Percentiles rank a stretch among this genome's conserved stretches.
These are phyloP conservation scores for Pythium periplocum DNA, from an alignment of 352 stramenopile species.

Conservation along the genomic window DNA sequence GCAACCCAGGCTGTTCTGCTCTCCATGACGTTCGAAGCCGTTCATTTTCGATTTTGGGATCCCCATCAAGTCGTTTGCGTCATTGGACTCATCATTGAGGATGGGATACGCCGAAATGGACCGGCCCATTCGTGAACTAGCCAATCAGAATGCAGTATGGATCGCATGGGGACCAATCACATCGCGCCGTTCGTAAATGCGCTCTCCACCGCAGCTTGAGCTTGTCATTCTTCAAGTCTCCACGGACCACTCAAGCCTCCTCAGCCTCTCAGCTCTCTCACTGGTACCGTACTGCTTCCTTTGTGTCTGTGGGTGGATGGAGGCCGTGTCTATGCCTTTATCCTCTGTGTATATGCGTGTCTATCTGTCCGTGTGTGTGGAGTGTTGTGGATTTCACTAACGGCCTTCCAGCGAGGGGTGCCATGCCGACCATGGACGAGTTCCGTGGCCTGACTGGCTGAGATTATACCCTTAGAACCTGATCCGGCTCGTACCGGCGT, in stretches of 20 bases:
- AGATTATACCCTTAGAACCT: conserved; percentile 69
- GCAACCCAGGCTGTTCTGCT: too few relatives aligned
- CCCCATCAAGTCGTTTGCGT: too few relatives aligned
- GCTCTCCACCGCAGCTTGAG: too few relatives aligned
- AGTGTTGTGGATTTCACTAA: conserved; percentile 26
- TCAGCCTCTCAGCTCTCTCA: neutral
- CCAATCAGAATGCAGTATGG: too few relatives aligned
- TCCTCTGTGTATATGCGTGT: conserved; percentile 3
- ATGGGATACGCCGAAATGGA: too few relatives aligned
- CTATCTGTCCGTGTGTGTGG: neutral
- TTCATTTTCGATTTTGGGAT: too few relatives aligned
- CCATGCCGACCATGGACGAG: conserved; percentile 39
- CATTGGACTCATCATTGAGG: too few relatives aligned
- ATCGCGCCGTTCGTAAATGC: too few relatives aligned
- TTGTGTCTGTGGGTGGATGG: conserved; percentile 1
- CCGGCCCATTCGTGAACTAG: too few relatives aligned
- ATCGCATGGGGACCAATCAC: too few relatives aligned
- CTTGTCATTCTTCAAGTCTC: too few relatives aligned
- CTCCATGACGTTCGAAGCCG: too few relatives aligned
- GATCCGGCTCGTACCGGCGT: conserved; percentile 59
- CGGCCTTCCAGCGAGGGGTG: conserved; percentile 48
- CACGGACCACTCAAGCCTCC: conserved; percentile 5
- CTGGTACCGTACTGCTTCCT: conserved; percentile 5
- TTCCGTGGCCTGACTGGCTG: conserved; percentile 45
- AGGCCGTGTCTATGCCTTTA: neutral